Conservation (phyloP, 2,329 filamentous ascomycete genomes). For the Chalara sp. region DNA sequence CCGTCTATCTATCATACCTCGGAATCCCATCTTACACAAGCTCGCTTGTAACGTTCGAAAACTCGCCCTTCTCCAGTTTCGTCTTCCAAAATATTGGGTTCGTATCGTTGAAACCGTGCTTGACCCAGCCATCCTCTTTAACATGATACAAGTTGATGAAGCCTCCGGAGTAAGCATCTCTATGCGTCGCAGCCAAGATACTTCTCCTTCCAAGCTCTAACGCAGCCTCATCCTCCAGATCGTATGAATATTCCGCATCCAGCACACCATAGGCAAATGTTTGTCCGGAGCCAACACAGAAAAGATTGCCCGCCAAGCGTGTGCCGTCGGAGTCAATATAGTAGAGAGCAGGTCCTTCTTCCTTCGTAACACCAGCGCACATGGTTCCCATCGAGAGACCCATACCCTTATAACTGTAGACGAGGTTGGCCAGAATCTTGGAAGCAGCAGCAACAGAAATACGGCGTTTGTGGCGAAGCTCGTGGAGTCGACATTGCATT, state of each 20-base stretch:
- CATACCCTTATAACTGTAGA: conserved; percentile 99
- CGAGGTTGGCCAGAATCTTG: conserved; percentile 97
- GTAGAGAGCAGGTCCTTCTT: conserved; percentile 95
- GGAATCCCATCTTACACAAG: conserved; percentile 19
- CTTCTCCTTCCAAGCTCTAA: conserved; percentile 85
- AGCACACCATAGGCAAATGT: conserved; percentile 98
- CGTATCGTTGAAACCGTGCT: conserved; percentile 96
- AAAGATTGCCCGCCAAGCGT: conserved; percentile 84
- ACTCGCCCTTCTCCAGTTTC: conserved; percentile 97
- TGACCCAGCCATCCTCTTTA: conserved; percentile 98
- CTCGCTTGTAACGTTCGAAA: conserved; percentile 44
- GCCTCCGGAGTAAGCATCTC: conserved; percentile 97
- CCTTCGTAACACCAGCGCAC: conserved; percentile 92
- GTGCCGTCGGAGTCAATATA: conserved; percentile 99
- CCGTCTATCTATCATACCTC: conserved; percentile 4
- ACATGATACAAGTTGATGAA: conserved; percentile 99
- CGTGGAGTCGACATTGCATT: conserved; percentile 98
- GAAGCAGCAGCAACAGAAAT: conserved; percentile 96
- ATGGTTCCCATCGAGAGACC: conserved; percentile 98
- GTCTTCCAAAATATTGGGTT: conserved; percentile 99
- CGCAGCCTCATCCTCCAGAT: conserved; percentile 79
- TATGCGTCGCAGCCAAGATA: conserved; percentile 92
- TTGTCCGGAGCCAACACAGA: conserved; percentile 97
- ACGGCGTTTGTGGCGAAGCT: conserved; percentile 97
- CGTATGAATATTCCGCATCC: conserved; percentile 90